Evolutionary conservation across 2,329 filamentous ascomycete genomes (phyloP).

Genomic region (Xylariomycetidae sp.): DNA sequence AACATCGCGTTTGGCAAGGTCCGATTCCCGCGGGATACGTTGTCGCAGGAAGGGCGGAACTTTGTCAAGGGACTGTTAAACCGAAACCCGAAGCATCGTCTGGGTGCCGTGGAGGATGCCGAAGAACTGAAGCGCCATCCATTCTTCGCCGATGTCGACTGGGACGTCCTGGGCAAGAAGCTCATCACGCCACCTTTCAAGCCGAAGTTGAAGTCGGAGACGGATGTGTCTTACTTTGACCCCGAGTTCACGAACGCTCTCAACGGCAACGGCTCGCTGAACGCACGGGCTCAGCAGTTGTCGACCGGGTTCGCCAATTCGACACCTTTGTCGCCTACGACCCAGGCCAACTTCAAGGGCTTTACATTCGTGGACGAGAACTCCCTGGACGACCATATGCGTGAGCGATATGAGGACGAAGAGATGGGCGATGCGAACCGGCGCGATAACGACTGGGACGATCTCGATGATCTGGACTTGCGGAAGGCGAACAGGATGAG

Average conservation of each 20-base stretch:
- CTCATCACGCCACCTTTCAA: slow-evolving; percentile 95
- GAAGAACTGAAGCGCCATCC: slow-evolving; percentile 90
- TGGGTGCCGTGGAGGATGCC: slow-evolving; percentile 86
- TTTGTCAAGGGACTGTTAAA: slow-evolving; percentile 98
- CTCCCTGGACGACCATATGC: slow-evolving; percentile 81
- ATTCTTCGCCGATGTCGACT: slow-evolving; percentile 93
- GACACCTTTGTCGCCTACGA: slow-evolving; percentile 87
- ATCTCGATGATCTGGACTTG: slow-evolving; percentile 47
- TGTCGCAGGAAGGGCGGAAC: slow-evolving; percentile 91
- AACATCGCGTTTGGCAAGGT: slow-evolving; percentile 99
- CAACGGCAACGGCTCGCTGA: slow-evolving; percentile 79
- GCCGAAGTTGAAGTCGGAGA: slow-evolving; percentile 91
- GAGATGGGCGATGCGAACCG: slow-evolving; percentile 52
- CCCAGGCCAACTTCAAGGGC: slow-evolving; percentile 96
- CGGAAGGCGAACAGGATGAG: slow-evolving; percentile 56
- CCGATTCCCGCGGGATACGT: slow-evolving; percentile 86
- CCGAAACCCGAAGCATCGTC: slow-evolving; percentile 89
- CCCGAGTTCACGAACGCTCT: slow-evolving; percentile 96
- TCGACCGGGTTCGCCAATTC: slow-evolving; percentile 82
- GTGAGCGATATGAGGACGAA: slow-evolving; percentile 45
- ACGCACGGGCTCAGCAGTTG: slow-evolving; percentile 81
- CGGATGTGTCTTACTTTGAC: slow-evolving; percentile 96
- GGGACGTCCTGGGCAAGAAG: slow-evolving; percentile 82
- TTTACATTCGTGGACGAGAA: slow-evolving; percentile 99
- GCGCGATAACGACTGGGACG: slow-evolving; percentile 52